Evolutionary conservation across 768 basidiomycete genomes (phyloP).

Genomic region (Amanita pallidorosea): DNA sequence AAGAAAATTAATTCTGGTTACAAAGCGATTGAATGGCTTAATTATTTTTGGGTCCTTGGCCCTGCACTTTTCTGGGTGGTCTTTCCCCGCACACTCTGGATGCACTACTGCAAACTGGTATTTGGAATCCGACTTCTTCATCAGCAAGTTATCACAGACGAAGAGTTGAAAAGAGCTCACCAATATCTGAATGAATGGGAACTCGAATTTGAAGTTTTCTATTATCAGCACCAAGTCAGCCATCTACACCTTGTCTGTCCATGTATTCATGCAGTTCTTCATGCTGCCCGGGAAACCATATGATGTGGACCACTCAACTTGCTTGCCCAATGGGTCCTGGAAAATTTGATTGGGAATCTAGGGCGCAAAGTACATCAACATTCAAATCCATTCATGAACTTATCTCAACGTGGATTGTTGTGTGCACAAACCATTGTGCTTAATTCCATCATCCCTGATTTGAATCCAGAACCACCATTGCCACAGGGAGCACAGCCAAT

Average conservation of each 20-base stretch:
- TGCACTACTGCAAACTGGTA: constrained; percentile 23
- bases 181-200: constrained; percentile 14
- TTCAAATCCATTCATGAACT: constrained; percentile 18
- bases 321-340: constrained; percentile 20
- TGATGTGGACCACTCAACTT: constrained; percentile 12
- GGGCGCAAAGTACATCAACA: constrained; percentile 7
- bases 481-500: constrained; percentile 3
- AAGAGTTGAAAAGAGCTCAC: constrained; percentile 15
- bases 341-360: constrained; percentile 11
- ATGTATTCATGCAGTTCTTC: constrained; percentile 20
- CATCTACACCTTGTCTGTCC: constrained; percentile 23
- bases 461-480: background rate
- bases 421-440: constrained; percentile 13
- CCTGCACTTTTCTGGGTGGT: constrained; percentile 18
- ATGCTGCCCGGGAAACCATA: constrained; percentile 15
- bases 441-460: constrained; percentile 7
- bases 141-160: constrained; percentile 13
- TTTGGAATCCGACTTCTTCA: constrained; percentile 13
- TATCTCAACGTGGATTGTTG: constrained; percentile 11
- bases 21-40: constrained; percentile 24
- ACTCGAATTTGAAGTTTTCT: constrained; percentile 23
- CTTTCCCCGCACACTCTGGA: constrained; percentile 18
- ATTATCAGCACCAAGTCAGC: constrained; percentile 16
- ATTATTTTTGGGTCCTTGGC: constrained; percentile 22
- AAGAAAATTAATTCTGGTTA: constrained; percentile 27